These are phyloP conservation scores for Sisymbrium altissimum DNA, from an alignment of 345 rosid species.

Conservation along the genomic window DNA sequence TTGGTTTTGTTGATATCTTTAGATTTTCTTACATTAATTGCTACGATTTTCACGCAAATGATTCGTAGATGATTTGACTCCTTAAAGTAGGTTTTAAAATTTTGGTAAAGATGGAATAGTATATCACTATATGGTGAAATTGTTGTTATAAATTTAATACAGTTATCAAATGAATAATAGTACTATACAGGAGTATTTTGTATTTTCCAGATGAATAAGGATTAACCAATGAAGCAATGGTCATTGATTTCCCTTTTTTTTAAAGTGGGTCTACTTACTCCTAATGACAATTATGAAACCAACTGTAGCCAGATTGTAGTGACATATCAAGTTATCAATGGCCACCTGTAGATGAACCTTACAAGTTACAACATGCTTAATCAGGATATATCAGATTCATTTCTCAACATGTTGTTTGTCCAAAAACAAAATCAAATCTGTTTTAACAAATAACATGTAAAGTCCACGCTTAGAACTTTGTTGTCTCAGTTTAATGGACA, in stretches of 20 bases:
- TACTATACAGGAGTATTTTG: no score
- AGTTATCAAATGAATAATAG: no score
- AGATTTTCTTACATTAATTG: not conserved
- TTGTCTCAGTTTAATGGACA: conserved; percentile 9
- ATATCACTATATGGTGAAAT: not conserved
- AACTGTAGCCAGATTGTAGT: not conserved
- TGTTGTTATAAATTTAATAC: not conserved
- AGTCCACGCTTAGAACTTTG: not conserved
- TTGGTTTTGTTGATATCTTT: not conserved
- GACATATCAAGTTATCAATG: not conserved
- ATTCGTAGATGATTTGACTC: not conserved
- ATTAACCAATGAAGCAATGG: not conserved
- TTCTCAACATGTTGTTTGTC: not conserved
- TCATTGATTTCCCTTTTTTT: not conserved
- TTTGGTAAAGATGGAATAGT: no score
- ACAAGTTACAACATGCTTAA: not conserved
- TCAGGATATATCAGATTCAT: not conserved
- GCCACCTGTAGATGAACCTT: not conserved
- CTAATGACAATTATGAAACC: not conserved
- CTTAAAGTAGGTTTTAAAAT: not conserved
- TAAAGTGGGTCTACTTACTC: not conserved
- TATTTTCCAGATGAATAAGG: not conserved
- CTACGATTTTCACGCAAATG: not conserved
- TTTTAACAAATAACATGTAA: not conserved
- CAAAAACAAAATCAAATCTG: not conserved